Evolutionary conservation across 2,329 filamentous ascomycete species (phyloP), one percentile per base, ranked within the genome.

Genomic region (Cadophora gregata): DNA sequence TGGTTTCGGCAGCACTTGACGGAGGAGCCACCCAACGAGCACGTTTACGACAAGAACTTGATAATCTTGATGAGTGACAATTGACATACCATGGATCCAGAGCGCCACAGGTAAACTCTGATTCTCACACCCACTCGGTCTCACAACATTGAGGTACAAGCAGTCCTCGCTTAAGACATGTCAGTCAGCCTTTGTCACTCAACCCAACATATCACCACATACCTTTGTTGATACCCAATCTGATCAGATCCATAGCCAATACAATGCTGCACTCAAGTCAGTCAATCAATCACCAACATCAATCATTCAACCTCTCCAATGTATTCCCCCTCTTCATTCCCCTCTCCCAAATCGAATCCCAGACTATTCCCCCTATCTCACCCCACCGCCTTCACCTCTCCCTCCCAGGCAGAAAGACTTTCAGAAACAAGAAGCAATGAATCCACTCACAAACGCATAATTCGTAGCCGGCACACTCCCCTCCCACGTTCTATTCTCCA

Each of bases 81-180:
- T 36, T 9, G 33, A 64, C 59, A 29, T 48, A 62, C 64, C 64
- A 69, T 86, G 81, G 58, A 87, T 86, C 84, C 85, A 87, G 0
- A 86, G 79, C 12, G 79, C 79, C 10, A 87, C 81, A 83, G 86
- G 14, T 86, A 77, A 29, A 74, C 79, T 42, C 71, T 74, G 51
- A 72, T 71, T 78, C 21, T 74, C 71, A 67, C 77, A 73, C 6
- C 82, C 81, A 48, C 80, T 74, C 0, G 84, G 83, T 19, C 84
- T 80, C n/a, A 87, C 78, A 12, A 88, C 79, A 69, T 86, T 87
- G 65, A 87, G 75, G 60, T 82, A 85, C 8, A 87, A 78, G 66
- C 85, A 87, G 65, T 85, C 81, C 73, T 87, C 85, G 19, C 31
- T 58, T 55, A 51, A 36, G 36, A 45, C 21, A 53, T 33, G 47